Evolutionary conservation across 2,329 filamentous ascomycete species (phyloP).

Genomic region (Lizonia empirigonia): DNA sequence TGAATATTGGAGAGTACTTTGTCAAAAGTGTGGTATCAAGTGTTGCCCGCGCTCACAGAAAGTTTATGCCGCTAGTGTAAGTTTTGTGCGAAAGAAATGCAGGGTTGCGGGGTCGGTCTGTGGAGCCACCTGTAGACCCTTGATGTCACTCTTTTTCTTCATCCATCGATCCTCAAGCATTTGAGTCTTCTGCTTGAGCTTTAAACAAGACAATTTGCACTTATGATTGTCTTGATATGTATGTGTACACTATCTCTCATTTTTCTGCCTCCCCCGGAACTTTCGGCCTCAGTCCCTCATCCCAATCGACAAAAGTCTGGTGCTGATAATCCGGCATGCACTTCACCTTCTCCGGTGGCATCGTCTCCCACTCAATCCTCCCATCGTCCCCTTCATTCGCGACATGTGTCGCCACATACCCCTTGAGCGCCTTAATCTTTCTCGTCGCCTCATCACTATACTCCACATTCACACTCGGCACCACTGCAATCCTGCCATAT

Average conservation of each 20-base stretch:
- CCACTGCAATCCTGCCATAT: constrained; percentile 59
- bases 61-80: constrained; percentile 33
- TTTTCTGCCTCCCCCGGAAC: background rate
- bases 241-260: background rate
- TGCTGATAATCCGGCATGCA: constrained; percentile 51
- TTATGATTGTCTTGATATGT: background rate
- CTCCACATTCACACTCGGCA: constrained; percentile 62
- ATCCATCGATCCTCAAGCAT: too few species aligned
- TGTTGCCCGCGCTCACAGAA: constrained; percentile 21
- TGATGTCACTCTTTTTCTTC: constrained; percentile 1
- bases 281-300: constrained; percentile 9
- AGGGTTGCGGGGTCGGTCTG: constrained; percentile 32
- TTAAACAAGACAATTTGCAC: background rate
- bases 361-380: constrained; percentile 52
- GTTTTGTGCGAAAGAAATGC: constrained; percentile 36
- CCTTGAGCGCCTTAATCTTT: constrained; percentile 58
- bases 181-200: too few species aligned
- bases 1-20: background rate
- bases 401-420: constrained; percentile 52
- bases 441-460: constrained; percentile 56
- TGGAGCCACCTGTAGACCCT: constrained; percentile 12
- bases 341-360: constrained; percentile 56
- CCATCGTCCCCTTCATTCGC: constrained; percentile 36
- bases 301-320: constrained; percentile 21
- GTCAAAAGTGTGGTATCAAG: constrained; percentile 5